These are phyloP conservation scores for Hypoxylon sp. DNA, from an alignment of 2,329 filamentous ascomycete genomes.

Conservation along the genomic window DNA sequence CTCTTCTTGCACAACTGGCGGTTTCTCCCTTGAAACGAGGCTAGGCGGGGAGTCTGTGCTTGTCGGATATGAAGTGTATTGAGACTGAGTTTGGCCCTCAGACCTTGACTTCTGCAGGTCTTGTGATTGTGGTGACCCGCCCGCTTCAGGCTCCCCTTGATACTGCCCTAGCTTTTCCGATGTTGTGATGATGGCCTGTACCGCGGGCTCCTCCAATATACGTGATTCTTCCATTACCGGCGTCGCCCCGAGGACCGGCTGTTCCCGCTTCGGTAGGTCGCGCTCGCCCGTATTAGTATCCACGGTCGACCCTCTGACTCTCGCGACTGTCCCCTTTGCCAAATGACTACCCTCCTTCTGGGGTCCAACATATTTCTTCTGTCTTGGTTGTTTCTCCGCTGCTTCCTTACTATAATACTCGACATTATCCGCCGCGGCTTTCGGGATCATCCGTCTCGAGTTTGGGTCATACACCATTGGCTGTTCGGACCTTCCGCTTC, in stretches of 20 bases:
- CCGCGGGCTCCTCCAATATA: slow-evolving; percentile 43
- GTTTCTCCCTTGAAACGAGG: slow-evolving; percentile 55
- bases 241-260: slow-evolving; percentile 29
- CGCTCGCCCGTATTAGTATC: slow-evolving; percentile 51
- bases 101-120: background rate
- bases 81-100: slow-evolving; percentile 16
- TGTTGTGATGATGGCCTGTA: slow-evolving; percentile 45
- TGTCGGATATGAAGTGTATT: background rate
- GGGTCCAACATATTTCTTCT: slow-evolving; percentile 57
- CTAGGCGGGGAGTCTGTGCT: slow-evolving; percentile 12
- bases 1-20: slow-evolving; percentile 63
- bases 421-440: slow-evolving; percentile 53
- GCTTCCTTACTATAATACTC: slow-evolving; percentile 61
- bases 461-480: slow-evolving; percentile 75
- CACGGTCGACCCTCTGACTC: slow-evolving; percentile 65
- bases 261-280: slow-evolving; percentile 39
- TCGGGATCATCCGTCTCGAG: slow-evolving; percentile 73
- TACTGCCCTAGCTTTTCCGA: slow-evolving; percentile 33
- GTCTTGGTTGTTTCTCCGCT: slow-evolving; percentile 59
- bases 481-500: slow-evolving; percentile 39
- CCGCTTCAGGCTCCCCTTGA: slow-evolving; percentile 17
- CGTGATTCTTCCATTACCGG: slow-evolving; percentile 31
- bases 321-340: slow-evolving; percentile 67
- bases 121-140: slow-evolving; percentile 18
- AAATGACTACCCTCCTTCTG: slow-evolving; percentile 63